phyloP scores from a whole-genome alignment of 257 asterid genomes.

The Penstemon eatonii region DNA sequence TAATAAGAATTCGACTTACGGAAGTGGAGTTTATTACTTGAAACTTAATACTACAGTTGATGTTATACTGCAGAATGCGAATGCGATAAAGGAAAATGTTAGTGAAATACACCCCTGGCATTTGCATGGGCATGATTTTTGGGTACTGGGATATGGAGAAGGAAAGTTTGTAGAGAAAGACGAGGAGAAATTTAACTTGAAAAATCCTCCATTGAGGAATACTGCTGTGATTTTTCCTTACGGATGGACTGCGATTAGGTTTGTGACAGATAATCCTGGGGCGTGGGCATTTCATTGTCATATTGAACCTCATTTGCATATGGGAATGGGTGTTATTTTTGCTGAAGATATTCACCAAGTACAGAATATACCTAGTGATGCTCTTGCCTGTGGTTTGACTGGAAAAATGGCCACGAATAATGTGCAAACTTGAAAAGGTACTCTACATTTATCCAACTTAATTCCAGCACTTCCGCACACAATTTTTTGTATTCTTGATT shows the following conservation, averaged over 20 bases:
- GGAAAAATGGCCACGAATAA: slow-evolving; percentile 47
- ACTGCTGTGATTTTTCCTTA: slow-evolving; percentile 64
- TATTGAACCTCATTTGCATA: slow-evolving; percentile 71
- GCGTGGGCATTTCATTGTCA: slow-evolving; percentile 91
- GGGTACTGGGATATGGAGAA: slow-evolving; percentile 80
- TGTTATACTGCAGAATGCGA: slow-evolving; percentile 74
- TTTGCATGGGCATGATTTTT: slow-evolving; percentile 80
- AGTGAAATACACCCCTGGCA: slow-evolving; percentile 96
- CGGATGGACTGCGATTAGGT: slow-evolving; percentile 91
- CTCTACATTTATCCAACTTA: background rate
- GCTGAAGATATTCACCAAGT: slow-evolving; percentile 56
- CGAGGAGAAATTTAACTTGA: slow-evolving; percentile 45
- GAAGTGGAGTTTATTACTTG: slow-evolving; percentile 58
- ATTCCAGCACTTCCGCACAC: background rate
- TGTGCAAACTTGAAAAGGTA: slow-evolving; percentile 13
- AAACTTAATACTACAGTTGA: slow-evolving; percentile 58
- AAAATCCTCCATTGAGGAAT: slow-evolving; percentile 67
- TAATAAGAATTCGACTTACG: slow-evolving; percentile 56
- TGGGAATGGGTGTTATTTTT: slow-evolving; percentile 84
- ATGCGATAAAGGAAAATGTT: slow-evolving; percentile 44
- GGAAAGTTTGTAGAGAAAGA: slow-evolving; percentile 55
- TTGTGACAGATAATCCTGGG: slow-evolving; percentile 76
- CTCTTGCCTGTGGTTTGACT: slow-evolving; percentile 60
- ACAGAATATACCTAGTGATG: slow-evolving; percentile 47
- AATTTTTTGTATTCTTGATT: slow-evolving; percentile 13